Percentiles rank a stretch among this genome's conserved stretches.
Evolutionary conservation across 2,329 filamentous ascomycete genomes (phyloP).

Genomic region (Pseudogymnoascus sp.): DNA sequence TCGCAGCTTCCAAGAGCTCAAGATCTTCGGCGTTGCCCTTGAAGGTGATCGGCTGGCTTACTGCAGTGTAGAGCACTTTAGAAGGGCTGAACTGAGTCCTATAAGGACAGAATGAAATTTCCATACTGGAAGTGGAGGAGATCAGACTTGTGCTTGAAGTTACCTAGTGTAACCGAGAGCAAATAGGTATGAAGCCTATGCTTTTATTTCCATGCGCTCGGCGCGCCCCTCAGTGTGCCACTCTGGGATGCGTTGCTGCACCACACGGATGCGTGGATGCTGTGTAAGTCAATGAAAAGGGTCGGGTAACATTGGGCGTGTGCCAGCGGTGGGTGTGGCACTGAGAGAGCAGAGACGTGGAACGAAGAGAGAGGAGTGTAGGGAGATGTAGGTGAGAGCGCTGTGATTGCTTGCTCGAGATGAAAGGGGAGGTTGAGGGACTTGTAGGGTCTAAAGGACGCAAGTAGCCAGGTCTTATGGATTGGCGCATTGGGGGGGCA

Average conservation of each 20-base stretch:
- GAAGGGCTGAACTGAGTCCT: conserved; percentile 16
- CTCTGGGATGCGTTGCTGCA: background rate
- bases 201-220: background rate
- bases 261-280: conserved; percentile 3
- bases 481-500: conserved; percentile 1
- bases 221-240: background rate
- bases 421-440: background rate
- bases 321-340: conserved; percentile 1
- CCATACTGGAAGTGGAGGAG: conserved; percentile 18
- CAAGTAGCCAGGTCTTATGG: conserved; percentile 4
- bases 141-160: conserved; percentile 4
- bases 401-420: conserved; percentile 1
- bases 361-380: background rate
- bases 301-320: conserved; percentile 6
- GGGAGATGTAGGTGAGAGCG: background rate
- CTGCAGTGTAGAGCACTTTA: conserved; percentile 8
- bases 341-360: background rate
- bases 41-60: conserved; percentile 17
- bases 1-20: background rate
- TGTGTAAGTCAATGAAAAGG: background rate
- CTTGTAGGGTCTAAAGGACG: background rate
- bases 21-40: conserved; percentile 11
- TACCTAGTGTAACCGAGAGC: background rate
- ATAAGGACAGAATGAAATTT: conserved; percentile 26
- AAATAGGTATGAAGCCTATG: background rate